Evolutionary conservation across 805 yeast genomes (phyloP), one percentile per base, ranked within the genome.

Genomic region (Osmozyma mogii): DNA sequence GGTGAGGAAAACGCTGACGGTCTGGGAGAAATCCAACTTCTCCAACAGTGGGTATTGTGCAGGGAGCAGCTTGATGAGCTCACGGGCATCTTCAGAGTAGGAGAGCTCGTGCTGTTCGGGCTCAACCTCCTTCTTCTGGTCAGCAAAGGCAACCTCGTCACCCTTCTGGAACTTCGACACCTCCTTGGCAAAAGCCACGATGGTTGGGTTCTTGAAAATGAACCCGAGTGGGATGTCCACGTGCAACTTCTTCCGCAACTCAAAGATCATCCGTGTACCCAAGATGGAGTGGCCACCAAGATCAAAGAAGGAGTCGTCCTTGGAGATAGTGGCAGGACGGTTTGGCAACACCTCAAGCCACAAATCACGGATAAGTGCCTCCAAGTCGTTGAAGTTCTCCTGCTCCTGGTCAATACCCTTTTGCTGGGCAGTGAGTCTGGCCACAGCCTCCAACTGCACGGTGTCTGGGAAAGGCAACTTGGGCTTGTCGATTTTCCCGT

Each of bases 401-500:
- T 43, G 47, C 22, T 67, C 68, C 9, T 21, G 24, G 35, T 68
- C 76, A 21, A 59, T 66, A 13, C 61, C 65, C 7, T 59, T 66
- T 18, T 37, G 25, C 5, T 38, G 25, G 12, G 69, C 52, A 26
- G 72, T 69, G 28, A 56, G 42, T 37, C 64, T 58, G 9, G 94
- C 75, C 26, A 85, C 95, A 11, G 76, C 68, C 18, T 78, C 75
- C 40, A 92, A 65, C 58, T 89, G 96, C 11, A 81, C 89, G 15
- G 83, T 70, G 34, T 84, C 84, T 31, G 99, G 99, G 73, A 83
- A 85, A 26, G 96, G 97, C 37, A 92, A 65, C 49, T 89, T 87
- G 21, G 97, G 97, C 63, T 92, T 92, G 62, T 92, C 99, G 35
- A 92, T 85, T 58, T 92, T 92, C 45, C 99, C 99, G 54, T 92